phyloP scores from a whole-genome alignment of 306 rosid species.

The Morella rubra region DNA sequence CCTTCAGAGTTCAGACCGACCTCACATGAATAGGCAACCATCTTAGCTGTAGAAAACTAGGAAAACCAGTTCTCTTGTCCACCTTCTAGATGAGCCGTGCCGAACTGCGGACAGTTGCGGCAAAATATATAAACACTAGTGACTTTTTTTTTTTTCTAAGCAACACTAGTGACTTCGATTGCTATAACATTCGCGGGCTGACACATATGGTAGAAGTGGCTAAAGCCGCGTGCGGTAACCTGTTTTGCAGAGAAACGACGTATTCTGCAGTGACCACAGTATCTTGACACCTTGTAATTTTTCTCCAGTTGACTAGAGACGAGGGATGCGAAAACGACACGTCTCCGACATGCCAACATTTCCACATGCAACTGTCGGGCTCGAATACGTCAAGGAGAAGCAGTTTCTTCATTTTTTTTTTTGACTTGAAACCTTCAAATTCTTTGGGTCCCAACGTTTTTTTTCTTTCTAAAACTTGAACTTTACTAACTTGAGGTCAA shows the following conservation, averaged over 20 bases:
- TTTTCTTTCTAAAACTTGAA: no score
- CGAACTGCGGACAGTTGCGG: no score
- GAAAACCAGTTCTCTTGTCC: background rate
- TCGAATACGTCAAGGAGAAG: background rate
- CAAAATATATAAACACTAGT: background rate
- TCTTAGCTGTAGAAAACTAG: background rate
- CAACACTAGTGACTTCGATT: no score
- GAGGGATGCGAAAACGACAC: conserved; percentile 10
- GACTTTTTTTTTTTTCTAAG: no score
- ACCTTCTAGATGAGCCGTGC: background rate
- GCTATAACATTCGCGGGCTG: no score
- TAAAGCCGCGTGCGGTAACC: conserved; percentile 21
- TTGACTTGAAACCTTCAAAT: background rate
- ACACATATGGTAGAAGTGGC: background rate
- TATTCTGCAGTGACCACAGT: background rate
- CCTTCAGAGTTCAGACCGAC: background rate
- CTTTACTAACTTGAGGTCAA: background rate
- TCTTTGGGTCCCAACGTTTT: background rate
- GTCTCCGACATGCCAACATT: conserved; percentile 32
- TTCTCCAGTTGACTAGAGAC: background rate
- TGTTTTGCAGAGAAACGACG: conserved; percentile 9
- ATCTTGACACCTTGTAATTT: background rate
- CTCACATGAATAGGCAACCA: conserved; percentile 16
- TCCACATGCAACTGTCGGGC: conserved; percentile 20
- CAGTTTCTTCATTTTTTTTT: background rate